A percentile compares a stretch with the other conserved stretches of the same genome.
These are phyloP conservation scores for Monarda citriodora DNA, from an alignment of 305 asterid species.

Conservation along the genomic window DNA sequence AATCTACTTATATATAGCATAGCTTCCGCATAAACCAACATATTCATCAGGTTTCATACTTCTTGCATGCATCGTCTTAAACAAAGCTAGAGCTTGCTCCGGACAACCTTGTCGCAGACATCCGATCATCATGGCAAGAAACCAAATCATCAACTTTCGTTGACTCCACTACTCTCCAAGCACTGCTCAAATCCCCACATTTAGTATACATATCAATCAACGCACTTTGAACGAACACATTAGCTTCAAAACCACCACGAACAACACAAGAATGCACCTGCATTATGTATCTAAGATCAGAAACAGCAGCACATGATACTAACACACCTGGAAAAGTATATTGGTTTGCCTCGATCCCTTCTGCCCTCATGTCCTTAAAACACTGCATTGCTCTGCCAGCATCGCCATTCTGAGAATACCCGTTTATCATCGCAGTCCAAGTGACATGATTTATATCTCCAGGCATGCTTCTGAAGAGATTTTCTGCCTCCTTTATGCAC, in stretches of 20 bases:
- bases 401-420: constrained; percentile 70
- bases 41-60: constrained; percentile 65
- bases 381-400: constrained; percentile 46
- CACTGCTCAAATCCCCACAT: constrained; percentile 68
- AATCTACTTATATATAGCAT: too few relatives aligned
- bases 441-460: constrained; percentile 80
- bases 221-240: constrained; percentile 78
- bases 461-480: constrained; percentile 53
- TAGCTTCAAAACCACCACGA: constrained; percentile 79
- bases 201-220: constrained; percentile 85
- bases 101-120: constrained; percentile 52
- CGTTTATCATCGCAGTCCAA: constrained; percentile 92
- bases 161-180: constrained; percentile 48
- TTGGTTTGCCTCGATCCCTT: constrained; percentile 77
- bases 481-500: constrained; percentile 55
- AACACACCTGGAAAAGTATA: constrained; percentile 88
- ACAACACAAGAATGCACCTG: constrained; percentile 75
- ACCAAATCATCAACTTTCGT: constrained; percentile 58
- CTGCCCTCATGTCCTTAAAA: constrained; percentile 64
- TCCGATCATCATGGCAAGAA: constrained; percentile 86
- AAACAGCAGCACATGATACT: constrained; percentile 53
- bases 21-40: too few relatives aligned
- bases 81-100: constrained; percentile 59
- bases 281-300: constrained; percentile 45
- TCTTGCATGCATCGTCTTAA: constrained; percentile 54